Evolutionary conservation across 768 basidiomycete species (phyloP), one percentile per base, ranked within the genome.

Genomic region (Coprinellus micaceus): DNA sequence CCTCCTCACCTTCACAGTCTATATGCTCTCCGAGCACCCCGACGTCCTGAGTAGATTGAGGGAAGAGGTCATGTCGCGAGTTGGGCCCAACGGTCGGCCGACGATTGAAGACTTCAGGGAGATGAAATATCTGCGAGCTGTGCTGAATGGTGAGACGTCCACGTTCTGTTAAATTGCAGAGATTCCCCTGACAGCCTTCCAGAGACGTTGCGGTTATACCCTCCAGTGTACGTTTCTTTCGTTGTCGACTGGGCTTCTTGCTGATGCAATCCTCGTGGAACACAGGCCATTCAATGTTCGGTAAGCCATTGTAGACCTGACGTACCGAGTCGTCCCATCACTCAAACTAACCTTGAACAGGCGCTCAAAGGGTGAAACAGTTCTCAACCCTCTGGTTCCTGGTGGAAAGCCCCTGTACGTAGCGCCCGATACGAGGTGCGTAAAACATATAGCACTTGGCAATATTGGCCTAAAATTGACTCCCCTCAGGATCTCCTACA

Each of bases 21-120:
- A 80, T 64, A 70, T 75, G 65, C 69, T 82, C 19, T 64, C 78
- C 0, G 64, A 72, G 59, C 71, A 81, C 58, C 79, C 79, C 13
- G 56, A 69, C 10, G 68, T 80, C 19, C 61, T 76, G 36, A 53
- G 57, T 2, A 66, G 71, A 1, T 70, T 82, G 15, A 70, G 76
- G 3, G 63, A 74, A 30, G 81, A 82, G 56, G 66, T 82, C n/a
- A 57, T 75, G 6, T 62, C 66, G 10, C 71, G 68, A 30, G 64
- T 82, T 5, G 80, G 81, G 9, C 54, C 64, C 9, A 61, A 56
- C 9, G 61, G 66, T 2, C 59, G 67, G 4, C 81, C 81, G 0
- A 75, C 71, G 0, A 76, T 73, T 57, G 77, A 77, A 6, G 70
- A 78, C 47, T 71, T 82, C 61, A 70, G 74, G 44, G 70, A 76